These are phyloP conservation scores for Suillus discolor DNA, from an alignment of 768 basidiomycete genomes.

Conservation along the genomic window DNA sequence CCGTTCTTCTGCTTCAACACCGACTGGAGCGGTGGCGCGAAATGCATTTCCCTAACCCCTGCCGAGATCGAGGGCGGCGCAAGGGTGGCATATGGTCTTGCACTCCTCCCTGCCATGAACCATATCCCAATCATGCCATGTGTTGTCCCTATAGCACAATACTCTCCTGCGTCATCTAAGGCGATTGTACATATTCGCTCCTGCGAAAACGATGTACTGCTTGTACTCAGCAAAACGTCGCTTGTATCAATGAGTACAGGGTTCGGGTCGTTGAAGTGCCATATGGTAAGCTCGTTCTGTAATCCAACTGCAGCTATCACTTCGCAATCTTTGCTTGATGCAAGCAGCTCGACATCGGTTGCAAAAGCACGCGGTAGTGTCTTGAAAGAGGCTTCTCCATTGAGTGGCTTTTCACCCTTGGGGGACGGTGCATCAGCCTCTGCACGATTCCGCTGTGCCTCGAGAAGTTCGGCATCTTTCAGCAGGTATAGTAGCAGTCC, in stretches of 20 bases:
- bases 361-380: constrained; percentile 81
- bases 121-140: constrained; percentile 67
- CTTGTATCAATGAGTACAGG: constrained; percentile 53
- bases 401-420: constrained; percentile 32
- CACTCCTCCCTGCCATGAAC: constrained; percentile 46
- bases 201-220: constrained; percentile 49
- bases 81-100: constrained; percentile 44
- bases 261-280: constrained; percentile 51
- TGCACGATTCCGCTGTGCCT: constrained; percentile 73
- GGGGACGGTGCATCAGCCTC: constrained; percentile 42
- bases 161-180: constrained; percentile 59
- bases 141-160: constrained; percentile 73
- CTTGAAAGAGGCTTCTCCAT: constrained; percentile 54
- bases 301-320: constrained; percentile 72
- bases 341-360: constrained; percentile 82
- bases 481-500: constrained; percentile 81
- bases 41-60: constrained; percentile 56
- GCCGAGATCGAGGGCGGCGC: constrained; percentile 44
- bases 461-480: constrained; percentile 89
- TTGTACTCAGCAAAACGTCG: constrained; percentile 50
- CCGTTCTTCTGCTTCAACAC: constrained; percentile 20
- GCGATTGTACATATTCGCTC: constrained; percentile 62
- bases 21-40: constrained; percentile 28
- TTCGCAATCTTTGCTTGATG: constrained; percentile 67
- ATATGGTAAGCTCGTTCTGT: constrained; percentile 76